Conservation (phyloP, 2,329 filamentous ascomycete species). For the Gyromitra esculenta region DNA sequence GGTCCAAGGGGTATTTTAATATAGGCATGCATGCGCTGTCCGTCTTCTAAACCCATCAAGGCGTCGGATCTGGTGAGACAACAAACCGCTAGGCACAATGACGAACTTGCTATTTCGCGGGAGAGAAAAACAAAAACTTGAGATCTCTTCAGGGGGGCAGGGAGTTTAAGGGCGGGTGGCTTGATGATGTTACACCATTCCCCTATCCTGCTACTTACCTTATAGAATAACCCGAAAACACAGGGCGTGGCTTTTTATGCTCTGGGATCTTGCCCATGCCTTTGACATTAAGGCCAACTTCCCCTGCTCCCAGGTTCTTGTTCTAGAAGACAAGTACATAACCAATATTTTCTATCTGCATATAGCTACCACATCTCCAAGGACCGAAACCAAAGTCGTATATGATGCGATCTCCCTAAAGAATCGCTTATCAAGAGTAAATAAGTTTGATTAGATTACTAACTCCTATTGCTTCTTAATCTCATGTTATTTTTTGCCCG, state of each 20-base stretch:
- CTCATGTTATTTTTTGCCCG: background rate
- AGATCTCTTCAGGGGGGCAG: background rate
- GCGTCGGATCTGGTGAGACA: background rate
- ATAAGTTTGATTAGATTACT: background rate
- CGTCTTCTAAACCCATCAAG: no score
- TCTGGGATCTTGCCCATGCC: no score
- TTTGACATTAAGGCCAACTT: no score
- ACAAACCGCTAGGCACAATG: background rate
- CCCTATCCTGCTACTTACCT: background rate
- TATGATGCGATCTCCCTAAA: background rate
- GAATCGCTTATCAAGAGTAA: background rate
- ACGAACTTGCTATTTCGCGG: background rate
- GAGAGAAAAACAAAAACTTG: background rate
- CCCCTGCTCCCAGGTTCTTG: no score
- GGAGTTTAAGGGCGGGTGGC: background rate
- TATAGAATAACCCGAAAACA: no score
- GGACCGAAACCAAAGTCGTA: no score
- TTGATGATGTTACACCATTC: background rate
- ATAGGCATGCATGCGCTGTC: no score
- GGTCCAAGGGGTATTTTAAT: no score
- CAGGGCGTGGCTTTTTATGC: no score
- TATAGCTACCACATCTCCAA: no score
- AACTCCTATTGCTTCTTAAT: background rate
- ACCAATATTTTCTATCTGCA: no score
- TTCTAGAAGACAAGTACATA: no score